These are phyloP conservation scores for Aspergillus saccharolyticus DNA, from an alignment of 495 filamentous ascomycete genomes.

Conservation along the genomic window DNA sequence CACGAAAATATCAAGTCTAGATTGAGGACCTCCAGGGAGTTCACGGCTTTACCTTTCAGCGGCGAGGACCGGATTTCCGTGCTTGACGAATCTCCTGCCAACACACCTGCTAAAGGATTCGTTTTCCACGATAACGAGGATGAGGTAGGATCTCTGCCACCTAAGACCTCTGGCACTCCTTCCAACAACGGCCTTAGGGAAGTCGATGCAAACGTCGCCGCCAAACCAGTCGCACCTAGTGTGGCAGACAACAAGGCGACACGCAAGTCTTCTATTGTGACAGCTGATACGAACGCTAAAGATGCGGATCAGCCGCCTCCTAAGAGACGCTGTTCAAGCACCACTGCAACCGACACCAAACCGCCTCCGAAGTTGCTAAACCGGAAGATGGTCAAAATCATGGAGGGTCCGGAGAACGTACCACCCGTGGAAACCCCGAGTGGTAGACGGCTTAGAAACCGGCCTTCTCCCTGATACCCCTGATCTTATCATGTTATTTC, in stretches of 20 bases:
- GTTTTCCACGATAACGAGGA: slow-evolving; percentile 43
- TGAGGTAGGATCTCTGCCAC: slow-evolving; percentile 37
- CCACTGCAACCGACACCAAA: slow-evolving; percentile 32
- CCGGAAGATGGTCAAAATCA: slow-evolving; percentile 40
- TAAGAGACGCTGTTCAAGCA: slow-evolving; percentile 48
- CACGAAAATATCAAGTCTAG: slow-evolving; percentile 64
- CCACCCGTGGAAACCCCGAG: slow-evolving; percentile 34
- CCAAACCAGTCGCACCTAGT: slow-evolving; percentile 31
- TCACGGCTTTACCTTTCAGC: slow-evolving; percentile 32
- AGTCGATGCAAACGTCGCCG: slow-evolving; percentile 50
- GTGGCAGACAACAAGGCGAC: slow-evolving; percentile 12
- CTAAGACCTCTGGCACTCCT: slow-evolving; percentile 30
- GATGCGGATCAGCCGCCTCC: slow-evolving; percentile 45
- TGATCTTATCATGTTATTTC: slow-evolving; percentile 11
- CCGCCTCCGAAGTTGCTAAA: slow-evolving; percentile 41
- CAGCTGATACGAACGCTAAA: slow-evolving; percentile 26
- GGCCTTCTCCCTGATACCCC: slow-evolving; percentile 26
- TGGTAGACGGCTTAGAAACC: slow-evolving; percentile 26
- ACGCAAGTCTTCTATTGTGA: slow-evolving; percentile 20
- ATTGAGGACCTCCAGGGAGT: slow-evolving; percentile 43
- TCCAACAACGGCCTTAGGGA: slow-evolving; percentile 51
- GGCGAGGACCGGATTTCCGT: slow-evolving; percentile 24
- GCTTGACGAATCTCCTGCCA: slow-evolving; percentile 22
- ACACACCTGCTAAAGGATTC: slow-evolving; percentile 35
- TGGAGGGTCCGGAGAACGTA: slow-evolving; percentile 59